Percentiles rank a stretch among this genome's conserved stretches.
Evolutionary conservation across 495 filamentous ascomycete species (phyloP).

Genomic region (Aspergillus nanangensis): DNA sequence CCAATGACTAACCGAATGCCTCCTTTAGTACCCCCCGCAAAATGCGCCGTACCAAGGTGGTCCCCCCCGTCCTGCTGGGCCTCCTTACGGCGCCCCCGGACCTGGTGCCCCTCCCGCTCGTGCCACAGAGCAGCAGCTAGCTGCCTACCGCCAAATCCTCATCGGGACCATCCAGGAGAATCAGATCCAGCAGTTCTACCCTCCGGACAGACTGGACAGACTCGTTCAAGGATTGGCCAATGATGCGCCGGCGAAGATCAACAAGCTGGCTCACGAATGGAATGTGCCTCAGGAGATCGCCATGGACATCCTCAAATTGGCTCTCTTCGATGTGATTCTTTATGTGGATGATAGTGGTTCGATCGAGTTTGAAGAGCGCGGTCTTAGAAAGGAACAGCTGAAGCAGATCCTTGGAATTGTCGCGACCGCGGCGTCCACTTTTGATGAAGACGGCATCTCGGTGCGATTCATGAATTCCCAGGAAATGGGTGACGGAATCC

Average conservation of each 20-base stretch:
- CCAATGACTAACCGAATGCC: slow-evolving; percentile 15
- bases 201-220: slow-evolving; percentile 36
- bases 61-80: slow-evolving; percentile 16
- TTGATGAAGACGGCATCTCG: slow-evolving; percentile 66
- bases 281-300: slow-evolving; percentile 57
- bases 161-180: slow-evolving; percentile 55
- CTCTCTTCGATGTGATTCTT: slow-evolving; percentile 62
- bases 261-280: slow-evolving; percentile 51
- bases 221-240: slow-evolving; percentile 32
- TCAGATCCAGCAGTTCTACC: slow-evolving; percentile 51
- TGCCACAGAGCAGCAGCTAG: slow-evolving; percentile 43
- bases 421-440: slow-evolving; percentile 60
- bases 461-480: slow-evolving; percentile 68
- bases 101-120: slow-evolving; percentile 24
- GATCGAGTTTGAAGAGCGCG: slow-evolving; percentile 62
- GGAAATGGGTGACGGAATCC: slow-evolving; percentile 48
- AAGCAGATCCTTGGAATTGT: slow-evolving; percentile 58
- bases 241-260: slow-evolving; percentile 45
- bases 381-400: slow-evolving; percentile 62
- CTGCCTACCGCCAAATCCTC: slow-evolving; percentile 50
- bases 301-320: slow-evolving; percentile 63
- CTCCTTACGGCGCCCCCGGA: slow-evolving; percentile 22
- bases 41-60: slow-evolving; percentile 29
- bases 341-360: slow-evolving; percentile 74
- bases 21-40: slow-evolving; percentile 25